Base-by-base conservation (phyloP, 225 moss, liverwort and hornwort genomes). In the Rhytidiadelphus loreus region DNA sequence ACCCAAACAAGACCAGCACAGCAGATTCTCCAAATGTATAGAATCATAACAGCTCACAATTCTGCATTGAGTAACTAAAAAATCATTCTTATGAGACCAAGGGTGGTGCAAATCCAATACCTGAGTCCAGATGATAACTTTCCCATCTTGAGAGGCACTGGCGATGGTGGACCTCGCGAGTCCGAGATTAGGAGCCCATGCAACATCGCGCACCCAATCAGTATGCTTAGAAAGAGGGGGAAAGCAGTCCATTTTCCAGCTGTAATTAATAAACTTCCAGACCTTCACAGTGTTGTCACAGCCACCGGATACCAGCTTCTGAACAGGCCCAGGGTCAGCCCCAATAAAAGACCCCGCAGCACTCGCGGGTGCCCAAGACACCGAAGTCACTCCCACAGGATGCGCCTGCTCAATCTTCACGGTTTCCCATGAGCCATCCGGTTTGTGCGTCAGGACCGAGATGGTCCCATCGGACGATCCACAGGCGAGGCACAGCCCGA, bases 171-270 rank as follows among this genome's bases (percentile, higher is more conserved):
- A 96, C 88, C 92, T 96, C 26, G 94, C 96, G 56, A 98, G 92
- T 73, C 97, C 97, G 82, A 98, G 96, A 85, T 98, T 98, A 46
- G 97, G 97, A 81, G 97, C 97, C 97, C 97, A 98, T 15, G 97
- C 97, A 83, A 98, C 97, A 85, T 98, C 96, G 66, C 97, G 94
- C 80, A 98, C 97, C 97, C 97, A 98, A 52, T 98, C 96, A 39
- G 64, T 90, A 79, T 98, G 97, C 90, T 93, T 96, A 39, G 97
- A 96, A 61, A 98, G 96, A 70, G 96, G 97, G 41, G 97, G 97
- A 55, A 98, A 98, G 89, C 96, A 96, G 85, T 98, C 97, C 87
- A 96, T 89, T 83, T 93, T 94, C 96, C 96, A 98, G 91, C 95
- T 93, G 75, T 96, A 92, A 37, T 95, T 96, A 33, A 95, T 70